A percentile compares a stretch with the other conserved stretches of the same genome.
Evolutionary conservation across 2,329 filamentous ascomycete genomes (phyloP).

Genomic region (Aureobasidium leucospermi): DNA sequence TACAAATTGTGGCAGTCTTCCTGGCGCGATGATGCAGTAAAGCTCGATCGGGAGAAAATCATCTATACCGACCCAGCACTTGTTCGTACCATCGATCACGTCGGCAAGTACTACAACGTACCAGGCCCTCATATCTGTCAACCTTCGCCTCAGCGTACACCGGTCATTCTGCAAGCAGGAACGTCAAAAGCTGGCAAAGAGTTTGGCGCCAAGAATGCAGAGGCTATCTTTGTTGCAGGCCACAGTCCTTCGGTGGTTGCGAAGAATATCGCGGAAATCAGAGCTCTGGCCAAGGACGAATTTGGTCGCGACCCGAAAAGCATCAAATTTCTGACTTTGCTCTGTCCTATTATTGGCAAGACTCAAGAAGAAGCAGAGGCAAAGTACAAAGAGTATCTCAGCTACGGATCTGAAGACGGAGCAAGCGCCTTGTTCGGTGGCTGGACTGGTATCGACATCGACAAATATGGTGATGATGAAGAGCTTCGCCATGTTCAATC

Average conservation of each 20-base stretch:
- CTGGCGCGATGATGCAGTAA: slow-evolving; percentile 60
- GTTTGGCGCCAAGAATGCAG: slow-evolving; percentile 63
- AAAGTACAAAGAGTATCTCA: slow-evolving; percentile 55
- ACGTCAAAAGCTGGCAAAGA: slow-evolving; percentile 58
- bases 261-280: slow-evolving; percentile 23
- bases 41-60: slow-evolving; percentile 50
- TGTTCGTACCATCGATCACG: slow-evolving; percentile 59
- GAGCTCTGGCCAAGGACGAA: slow-evolving; percentile 18
- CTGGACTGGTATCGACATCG: slow-evolving; percentile 63
- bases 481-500: slow-evolving; percentile 56
- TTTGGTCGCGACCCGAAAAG: slow-evolving; percentile 51
- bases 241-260: slow-evolving; percentile 31
- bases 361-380: slow-evolving; percentile 60
- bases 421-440: slow-evolving; percentile 65
- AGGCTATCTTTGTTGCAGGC: slow-evolving; percentile 57
- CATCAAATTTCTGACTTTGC: slow-evolving; percentile 62
- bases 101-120: slow-evolving; percentile 56
- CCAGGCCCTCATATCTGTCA: slow-evolving; percentile 60
- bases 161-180: slow-evolving; percentile 62
- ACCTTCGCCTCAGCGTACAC: slow-evolving; percentile 60
- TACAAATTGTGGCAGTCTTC: slow-evolving; percentile 62
- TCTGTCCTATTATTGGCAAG: slow-evolving; percentile 57
- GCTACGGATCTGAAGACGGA: slow-evolving; percentile 58
- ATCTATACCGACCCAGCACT: slow-evolving; percentile 53
- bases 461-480: slow-evolving; percentile 54